phyloP scores from a whole-genome alignment of 768 basidiomycete genomes.

The Paxillus rubicundulus region DNA sequence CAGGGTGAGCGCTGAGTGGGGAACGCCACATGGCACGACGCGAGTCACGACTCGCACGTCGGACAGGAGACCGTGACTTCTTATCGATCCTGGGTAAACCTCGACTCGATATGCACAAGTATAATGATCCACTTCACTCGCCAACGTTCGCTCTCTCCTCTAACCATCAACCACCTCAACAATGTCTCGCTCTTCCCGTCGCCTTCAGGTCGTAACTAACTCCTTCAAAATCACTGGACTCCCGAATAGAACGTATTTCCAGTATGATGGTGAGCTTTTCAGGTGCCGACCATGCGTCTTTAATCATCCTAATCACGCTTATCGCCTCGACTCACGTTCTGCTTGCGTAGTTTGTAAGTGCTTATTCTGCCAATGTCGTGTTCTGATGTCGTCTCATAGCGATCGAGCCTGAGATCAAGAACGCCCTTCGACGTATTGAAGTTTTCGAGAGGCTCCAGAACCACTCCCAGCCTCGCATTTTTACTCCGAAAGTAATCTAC shows the following conservation, averaged over 20 bases:
- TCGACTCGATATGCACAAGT: conserved; percentile 10
- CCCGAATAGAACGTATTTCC: conserved; percentile 26
- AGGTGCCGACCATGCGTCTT: conserved; percentile 1
- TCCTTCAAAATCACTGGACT: conserved; percentile 30
- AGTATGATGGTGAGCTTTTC: conserved; percentile 32
- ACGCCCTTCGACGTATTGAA: conserved; percentile 27
- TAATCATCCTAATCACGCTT: conserved; percentile 7
- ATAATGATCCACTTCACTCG: neutral
- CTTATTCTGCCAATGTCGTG: neutral
- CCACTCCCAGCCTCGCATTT: conserved; percentile 31
- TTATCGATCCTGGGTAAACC: conserved; percentile 22
- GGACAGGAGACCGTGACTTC: neutral
- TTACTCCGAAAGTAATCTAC: conserved; percentile 44
- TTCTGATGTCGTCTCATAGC: conserved; percentile 14
- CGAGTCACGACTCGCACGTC: too few species aligned
- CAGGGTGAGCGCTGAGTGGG: neutral
- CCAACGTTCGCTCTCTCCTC: neutral
- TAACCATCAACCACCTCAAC: neutral
- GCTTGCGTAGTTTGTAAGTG: conserved; percentile 28
- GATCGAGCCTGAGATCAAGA: conserved; percentile 10
- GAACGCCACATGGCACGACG: too few species aligned
- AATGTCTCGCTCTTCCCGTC: conserved; percentile 1
- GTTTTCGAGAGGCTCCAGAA: conserved; percentile 38
- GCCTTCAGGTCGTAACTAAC: conserved; percentile 32
- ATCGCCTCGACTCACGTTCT: neutral